These are phyloP conservation scores for Phyllosticta capitalensis DNA, from an alignment of 2,329 filamentous ascomycete species.

Conservation along the genomic window DNA sequence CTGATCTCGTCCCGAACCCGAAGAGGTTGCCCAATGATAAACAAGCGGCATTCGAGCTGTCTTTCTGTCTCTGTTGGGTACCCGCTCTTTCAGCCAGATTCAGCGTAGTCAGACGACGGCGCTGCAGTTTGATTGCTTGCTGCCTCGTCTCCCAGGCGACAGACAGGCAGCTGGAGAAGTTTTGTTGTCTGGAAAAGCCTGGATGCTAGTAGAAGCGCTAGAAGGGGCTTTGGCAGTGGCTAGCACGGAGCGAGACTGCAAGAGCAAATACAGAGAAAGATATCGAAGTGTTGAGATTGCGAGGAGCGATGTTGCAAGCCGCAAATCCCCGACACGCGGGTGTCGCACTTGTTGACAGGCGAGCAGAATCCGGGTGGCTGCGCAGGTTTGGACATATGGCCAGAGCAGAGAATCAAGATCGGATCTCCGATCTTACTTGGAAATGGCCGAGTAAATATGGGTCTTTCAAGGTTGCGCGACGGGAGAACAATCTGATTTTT, in stretches of 20 bases:
- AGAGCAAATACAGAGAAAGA: not conserved
- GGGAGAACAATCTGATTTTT: no score
- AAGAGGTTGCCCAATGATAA: no score
- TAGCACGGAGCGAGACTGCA: not conserved
- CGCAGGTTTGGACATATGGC: no score
- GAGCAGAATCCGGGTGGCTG: not conserved
- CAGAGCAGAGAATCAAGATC: no score
- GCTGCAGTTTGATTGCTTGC: not conserved
- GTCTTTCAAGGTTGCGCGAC: no score
- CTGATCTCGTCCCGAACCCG: no score
- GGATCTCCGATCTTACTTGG: no score
- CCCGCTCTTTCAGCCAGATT: not conserved
- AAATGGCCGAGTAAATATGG: no score
- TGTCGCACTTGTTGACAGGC: not conserved
- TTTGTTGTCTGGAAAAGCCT: not conserved
- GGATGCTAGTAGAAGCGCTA: not conserved
- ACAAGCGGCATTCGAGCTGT: no score
- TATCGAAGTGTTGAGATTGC: not conserved
- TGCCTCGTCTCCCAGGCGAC: not conserved
- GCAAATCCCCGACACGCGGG: not conserved
- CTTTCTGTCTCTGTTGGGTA: not conserved
- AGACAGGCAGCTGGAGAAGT: not conserved
- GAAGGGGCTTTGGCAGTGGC: not conserved
- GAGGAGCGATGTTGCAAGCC: not conserved
- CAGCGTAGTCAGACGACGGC: not conserved